Base-by-base conservation (phyloP, 768 basidiomycete genomes). In the Auricularia auricula-judae region DNA sequence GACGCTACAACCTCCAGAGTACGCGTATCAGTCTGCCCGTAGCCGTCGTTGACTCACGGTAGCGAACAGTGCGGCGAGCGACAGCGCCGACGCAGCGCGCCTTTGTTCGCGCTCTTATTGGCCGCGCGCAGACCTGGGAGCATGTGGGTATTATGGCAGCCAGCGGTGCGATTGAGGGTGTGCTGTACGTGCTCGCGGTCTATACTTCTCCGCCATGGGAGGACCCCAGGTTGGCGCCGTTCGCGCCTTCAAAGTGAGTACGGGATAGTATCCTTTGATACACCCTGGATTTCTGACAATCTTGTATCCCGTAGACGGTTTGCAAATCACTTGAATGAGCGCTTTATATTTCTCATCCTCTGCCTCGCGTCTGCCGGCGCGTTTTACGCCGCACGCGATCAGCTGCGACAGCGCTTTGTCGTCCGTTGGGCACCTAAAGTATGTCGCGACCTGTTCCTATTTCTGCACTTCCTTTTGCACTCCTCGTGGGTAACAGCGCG, bases 321-420 rank as follows among this genome's bases (percentile, higher is more conserved):
- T 18, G 2, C 47, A 0, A 4, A 51, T 18, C 47, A 51, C 16
- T 5, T 51, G 47, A 51, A 51, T 18, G 47, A 51, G 47, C 47
- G 47, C 14, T 51, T 18, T 18, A 21, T 51, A 10, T 51, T 51
- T 21, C 47, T 51, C 10, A 4, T 21, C 11, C 18, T 18, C 5
- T 51, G 47, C 3, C 47, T 51, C 5, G 47, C 47, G 47, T 51
- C 21, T 0, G 47, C 47, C 11, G 47, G 47, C 8, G 47, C 47
- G 18, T 5, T 21, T 8, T 51, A 51, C 47, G 1, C 71, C 87
- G 23, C 80, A 21, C 62, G 88, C 5, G 84, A 82, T 39, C 72
- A 85, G n/a, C 79, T 88, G 73, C 76, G 81, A 1, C 88, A 90
- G 67, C 81, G 87, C 1, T 82, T 84, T 65, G 77, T 67, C 11